Evolutionary conservation across 2,329 filamentous ascomycete species (phyloP), one percentile per base, ranked within the genome.

Genomic region (Fusarium austroafricanum): DNA sequence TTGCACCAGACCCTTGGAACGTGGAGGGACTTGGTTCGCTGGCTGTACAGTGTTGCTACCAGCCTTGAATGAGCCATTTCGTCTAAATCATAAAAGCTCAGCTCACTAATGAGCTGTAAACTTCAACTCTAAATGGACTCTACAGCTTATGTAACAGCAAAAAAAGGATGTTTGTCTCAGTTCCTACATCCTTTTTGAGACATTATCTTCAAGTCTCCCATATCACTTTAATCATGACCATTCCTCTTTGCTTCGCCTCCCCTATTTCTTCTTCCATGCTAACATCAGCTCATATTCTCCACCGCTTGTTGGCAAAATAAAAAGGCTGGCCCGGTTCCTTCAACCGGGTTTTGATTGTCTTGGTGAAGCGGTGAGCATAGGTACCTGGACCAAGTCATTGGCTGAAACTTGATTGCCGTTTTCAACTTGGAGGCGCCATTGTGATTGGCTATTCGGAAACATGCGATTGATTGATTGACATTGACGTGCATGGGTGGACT

Each of bases 11-110:
- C 53, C 55, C 51, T 45, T 44, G 55, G 56, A 53, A 71, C 67
- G 70, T 72, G 70, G 58, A 68, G 15, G 53, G 51, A 56, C 55
- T 54, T 69, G 70, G 67, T 67, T 71, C 57, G 65, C 60, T 55
- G 52, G 29, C 15, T 49, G 10, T 35, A 21, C 18, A 37, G 46
- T 45, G 37, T 23, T n/a, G 12, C 14, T 31, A 31, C 10, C 12
- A 12, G n/a, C n/a, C 18, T 29, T 21, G 10, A n/a, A 52, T 51
- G 40, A 28, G 37, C 26, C 42, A 39, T 55, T 55, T 15, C 31
- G 15, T 37, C 15, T 60, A 40, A 33, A 7, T 29, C 29, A 21
- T 11, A 11, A 40, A 40, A 29, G 35, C 15, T 18, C 18, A 38
- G 29, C 11, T 42, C 20, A 39, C 39, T 39, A 8, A 26, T 26